Evolutionary conservation across 73 alveolate genomes (phyloP).

Genomic region (Tetrahymena elliotti): DNA sequence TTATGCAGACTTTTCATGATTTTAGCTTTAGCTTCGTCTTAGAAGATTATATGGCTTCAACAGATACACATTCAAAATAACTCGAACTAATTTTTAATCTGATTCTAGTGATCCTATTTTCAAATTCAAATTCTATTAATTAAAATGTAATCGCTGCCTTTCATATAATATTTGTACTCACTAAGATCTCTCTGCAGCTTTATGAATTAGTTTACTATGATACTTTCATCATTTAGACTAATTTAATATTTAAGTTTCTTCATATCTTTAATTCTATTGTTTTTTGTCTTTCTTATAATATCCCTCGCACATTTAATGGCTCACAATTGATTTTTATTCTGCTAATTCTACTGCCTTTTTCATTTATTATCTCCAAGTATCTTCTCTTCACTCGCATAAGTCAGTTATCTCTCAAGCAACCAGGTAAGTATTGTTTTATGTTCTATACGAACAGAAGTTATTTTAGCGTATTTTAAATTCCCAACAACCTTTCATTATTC

Average conservation of each 20-base stretch:
- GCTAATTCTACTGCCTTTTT: neutral
- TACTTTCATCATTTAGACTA: neutral
- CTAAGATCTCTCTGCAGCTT: neutral
- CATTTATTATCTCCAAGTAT: neutral
- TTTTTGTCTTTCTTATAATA: neutral
- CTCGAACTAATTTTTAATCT: neutral
- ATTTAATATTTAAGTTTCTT: neutral
- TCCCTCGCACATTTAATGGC: neutral
- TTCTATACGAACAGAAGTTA: neutral
- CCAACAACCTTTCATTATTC: neutral
- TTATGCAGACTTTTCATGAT: neutral
- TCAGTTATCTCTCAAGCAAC: neutral
- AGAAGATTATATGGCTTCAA: neutral
- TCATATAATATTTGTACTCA: neutral
- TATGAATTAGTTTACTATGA: neutral
- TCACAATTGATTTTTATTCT: neutral
- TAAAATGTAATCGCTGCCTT: neutral
- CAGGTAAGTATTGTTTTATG: neutral
- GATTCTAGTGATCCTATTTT: neutral
- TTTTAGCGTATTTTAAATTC: neutral
- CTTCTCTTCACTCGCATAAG: neutral
- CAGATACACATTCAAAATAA: neutral
- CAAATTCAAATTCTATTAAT: neutral
- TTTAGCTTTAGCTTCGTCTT: neutral
- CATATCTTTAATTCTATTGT: neutral